Base-by-base conservation (phyloP, 192 early-diverging fungal species). In the Rhizoclosmatium sp. region DNA sequence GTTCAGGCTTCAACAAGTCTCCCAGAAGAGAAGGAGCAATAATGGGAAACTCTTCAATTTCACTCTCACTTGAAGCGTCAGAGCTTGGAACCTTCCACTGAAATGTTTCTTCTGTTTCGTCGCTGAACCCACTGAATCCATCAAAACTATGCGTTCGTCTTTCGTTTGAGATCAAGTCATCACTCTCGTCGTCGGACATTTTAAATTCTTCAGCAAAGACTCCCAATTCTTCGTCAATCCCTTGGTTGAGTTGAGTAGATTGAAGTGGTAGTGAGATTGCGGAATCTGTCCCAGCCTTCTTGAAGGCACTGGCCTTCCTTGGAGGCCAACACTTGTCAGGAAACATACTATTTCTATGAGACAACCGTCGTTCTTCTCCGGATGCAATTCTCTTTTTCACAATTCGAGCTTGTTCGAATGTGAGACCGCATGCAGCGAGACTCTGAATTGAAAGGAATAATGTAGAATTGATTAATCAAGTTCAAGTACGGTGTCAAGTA, bases 121-220 rank as follows among this genome's bases (percentile, higher is more conserved):
- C 51, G 9, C 9, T 54, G 51, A 16, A 12, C 51, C 16, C 51
- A 54, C 51, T 54, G 51, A 54, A 54, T 7, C 51, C 51, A 7
- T 54, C 51, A 54, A 54, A 54, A 12, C 9, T 12, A 54, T 7
- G 31, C 31, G 31, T 31, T 31, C 31, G 31, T 31, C 31, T 31
- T 31, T 31, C 5, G 51, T 54, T 51, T 54, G 5, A 16, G 51
- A 0, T 12, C 16, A 54, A 54, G 51, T 54, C 51, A 54, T 31
- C 31, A 31, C 51, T 21, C 10, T 64, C 61, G 61, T 64, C 61
- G 40, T 64, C 61, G 21, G 21, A 39, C 40, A 21, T 64, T 64
- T 21, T 7, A 41, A 64, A 64, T 21, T 64, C 61, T 64, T 64
- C 61, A 7, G 61, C 61, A 64, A 64, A 64, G 7, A 19, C 7